These are phyloP conservation scores for Cytospora piceicola DNA, from an alignment of 2,329 filamentous ascomycete genomes.

Conservation along the genomic window DNA sequence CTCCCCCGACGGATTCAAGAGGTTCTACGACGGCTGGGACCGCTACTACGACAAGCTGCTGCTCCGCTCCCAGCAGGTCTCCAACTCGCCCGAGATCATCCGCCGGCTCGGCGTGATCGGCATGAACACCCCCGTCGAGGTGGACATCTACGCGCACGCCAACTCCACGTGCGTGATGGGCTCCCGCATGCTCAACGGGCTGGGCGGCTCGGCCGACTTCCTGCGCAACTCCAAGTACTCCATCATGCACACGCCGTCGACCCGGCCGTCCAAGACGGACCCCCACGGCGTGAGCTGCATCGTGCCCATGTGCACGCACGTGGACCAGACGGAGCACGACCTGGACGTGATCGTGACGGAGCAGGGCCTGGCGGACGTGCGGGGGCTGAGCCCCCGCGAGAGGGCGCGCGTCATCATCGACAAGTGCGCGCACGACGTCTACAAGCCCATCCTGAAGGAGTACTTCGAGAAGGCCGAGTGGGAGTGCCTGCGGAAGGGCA, in stretches of 20 bases:
- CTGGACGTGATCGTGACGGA: constrained; percentile 83
- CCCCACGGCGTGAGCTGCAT: constrained; percentile 83
- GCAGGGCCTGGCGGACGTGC: constrained; percentile 80
- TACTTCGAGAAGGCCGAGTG: constrained; percentile 87
- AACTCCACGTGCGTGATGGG: constrained; percentile 92
- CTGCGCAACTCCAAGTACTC: constrained; percentile 78
- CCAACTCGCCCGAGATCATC: constrained; percentile 90
- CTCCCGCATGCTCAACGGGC: constrained; percentile 82
- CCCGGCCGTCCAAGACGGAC: constrained; percentile 79
- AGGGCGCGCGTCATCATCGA: constrained; percentile 83
- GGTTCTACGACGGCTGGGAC: constrained; percentile 88
- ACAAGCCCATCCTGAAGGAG: constrained; percentile 77
- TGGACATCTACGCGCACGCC: constrained; percentile 92
- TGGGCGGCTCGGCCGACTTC: constrained; percentile 83
- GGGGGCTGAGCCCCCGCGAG: constrained; percentile 78
- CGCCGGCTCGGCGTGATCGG: constrained; percentile 83
- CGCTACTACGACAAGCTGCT: constrained; percentile 79
- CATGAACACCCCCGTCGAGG: constrained; percentile 94
- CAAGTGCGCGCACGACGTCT: constrained; percentile 84
- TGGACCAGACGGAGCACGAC: constrained; percentile 93
- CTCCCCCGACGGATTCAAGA: constrained; percentile 87
- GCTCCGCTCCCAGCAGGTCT: constrained; percentile 84
- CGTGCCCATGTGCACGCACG: constrained; percentile 90
- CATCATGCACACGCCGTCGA: constrained; percentile 91
- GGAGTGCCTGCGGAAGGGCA: constrained; percentile 82